Evolutionary conservation across 2,329 filamentous ascomycete genomes (phyloP).

Genomic region (Stemphylium beticola): DNA sequence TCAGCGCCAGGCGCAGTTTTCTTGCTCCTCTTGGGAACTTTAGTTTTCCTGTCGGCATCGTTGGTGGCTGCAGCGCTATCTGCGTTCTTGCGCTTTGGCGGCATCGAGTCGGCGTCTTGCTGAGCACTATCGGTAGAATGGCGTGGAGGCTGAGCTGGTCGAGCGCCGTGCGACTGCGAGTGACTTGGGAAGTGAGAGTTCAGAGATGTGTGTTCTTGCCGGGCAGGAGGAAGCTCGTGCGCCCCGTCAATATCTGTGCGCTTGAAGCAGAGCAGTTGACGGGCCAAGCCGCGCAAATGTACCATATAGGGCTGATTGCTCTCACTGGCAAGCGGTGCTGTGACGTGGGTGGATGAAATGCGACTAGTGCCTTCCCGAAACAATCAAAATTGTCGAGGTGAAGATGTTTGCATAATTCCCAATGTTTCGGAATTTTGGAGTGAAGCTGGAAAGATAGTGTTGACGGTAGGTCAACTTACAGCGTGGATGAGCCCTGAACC

Average conservation of each 20-base stretch:
- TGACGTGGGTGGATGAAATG: neutral
- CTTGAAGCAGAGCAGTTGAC: conserved; percentile 9
- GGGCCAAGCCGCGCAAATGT: neutral
- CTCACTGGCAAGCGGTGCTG: conserved; percentile 5
- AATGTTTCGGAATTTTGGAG: neutral
- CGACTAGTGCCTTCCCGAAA: conserved; percentile 1
- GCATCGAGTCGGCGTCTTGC: conserved; percentile 7
- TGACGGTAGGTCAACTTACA: neutral
- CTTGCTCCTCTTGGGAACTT: conserved; percentile 4
- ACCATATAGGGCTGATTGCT: conserved; percentile 10
- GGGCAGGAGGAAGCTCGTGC: conserved; percentile 11
- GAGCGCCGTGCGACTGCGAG: neutral
- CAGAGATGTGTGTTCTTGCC: neutral
- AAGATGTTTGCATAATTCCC: conserved; percentile 1
- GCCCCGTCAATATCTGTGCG: conserved; percentile 12
- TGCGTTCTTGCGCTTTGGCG: conserved; percentile 18
- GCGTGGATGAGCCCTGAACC: neutral
- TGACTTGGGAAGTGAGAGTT: neutral
- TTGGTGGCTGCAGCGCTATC: neutral
- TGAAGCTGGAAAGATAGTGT: neutral
- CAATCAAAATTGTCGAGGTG: neutral
- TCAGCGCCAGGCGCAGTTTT: neutral
- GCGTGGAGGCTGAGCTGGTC: neutral
- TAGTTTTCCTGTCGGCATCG: conserved; percentile 8
- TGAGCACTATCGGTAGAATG: neutral